Base-by-base conservation (phyloP, 2,329 filamentous ascomycete genomes). In the Xylariales sp. region DNA sequence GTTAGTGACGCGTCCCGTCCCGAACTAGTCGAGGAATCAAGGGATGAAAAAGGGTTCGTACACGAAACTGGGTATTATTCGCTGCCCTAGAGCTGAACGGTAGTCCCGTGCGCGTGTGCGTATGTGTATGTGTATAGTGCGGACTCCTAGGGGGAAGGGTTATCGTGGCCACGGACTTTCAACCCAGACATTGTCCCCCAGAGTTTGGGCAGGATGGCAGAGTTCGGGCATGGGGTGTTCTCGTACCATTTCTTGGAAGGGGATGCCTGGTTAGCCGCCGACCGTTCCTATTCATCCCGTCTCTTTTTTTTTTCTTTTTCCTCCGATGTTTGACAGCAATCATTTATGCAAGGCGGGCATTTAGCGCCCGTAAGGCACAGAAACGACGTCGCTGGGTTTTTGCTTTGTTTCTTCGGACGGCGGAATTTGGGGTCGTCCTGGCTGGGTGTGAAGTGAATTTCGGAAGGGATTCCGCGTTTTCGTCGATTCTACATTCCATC, bases 1-100 rank as follows among this genome's bases (percentile, higher is more conserved):
- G n/a, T 59, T 30, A 60, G 18, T 54, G 48, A 60, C 55, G 55
- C 55, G 62, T 60, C 32, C 49, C 56, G 62, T 49, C 62, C 56
- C 62, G 62, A 55, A 12, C 36, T 18, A 30, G 30, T 9, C 36
- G 12, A 53, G 46, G 54, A 58, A 39, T 16, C n/a, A 53, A 36
- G 18, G 43, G 30, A 49, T 32, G 28, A 10, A 49, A 3, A 14
- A 10, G 18, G 30, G 3, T 54, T 30, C 36, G 41, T 32, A 28
- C 23, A 23, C 23, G 23, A 23, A 49, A 49, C 12, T 2, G 2
- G 1, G 23, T 23, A 23, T 23, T 23, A 23, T 23, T 23, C 23
- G 23, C 23, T 23, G 23, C 23, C 23, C 23, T 2, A 23, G 23
- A 23, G 23, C 23, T 23, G 23, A 23, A 23, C 23, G 23, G 23